Evolutionary conservation across 306 rosid genomes (phyloP), one percentile per base, ranked within the genome.

Genomic region (Calophaca sinica): DNA sequence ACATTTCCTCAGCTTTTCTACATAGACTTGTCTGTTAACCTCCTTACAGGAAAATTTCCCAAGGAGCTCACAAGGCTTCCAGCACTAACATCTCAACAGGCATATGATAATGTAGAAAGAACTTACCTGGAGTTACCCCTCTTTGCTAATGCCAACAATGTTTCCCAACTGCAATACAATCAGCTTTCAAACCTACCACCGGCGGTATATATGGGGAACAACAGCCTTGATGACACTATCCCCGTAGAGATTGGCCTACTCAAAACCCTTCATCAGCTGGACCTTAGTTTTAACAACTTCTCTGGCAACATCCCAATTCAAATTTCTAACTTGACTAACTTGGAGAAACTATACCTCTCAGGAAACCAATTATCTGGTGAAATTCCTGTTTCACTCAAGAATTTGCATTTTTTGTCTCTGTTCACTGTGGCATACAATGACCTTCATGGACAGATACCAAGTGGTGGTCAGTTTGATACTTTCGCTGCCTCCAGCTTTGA

Each of bases 381-480:
- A 83, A 92, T 92, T 78, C 97, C 97, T 42, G 70, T 9, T 69
- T 88, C 94, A 28, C 91, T 92, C 50, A 86, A 66, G 69, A 80
- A 59, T 31, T 80, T 92, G 65, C 85, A 83, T 82, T 92, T 92
- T 86, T 68, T 92, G 87, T 92, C 97, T 35, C 79, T 12, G 50
- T 90, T 92, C 71, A 90, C 74, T 63, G 96, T 92, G 55, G 92
- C 97, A 51, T 9, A 53, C 85, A 92, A 92, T 73, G 57, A 87
- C 79, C 97, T 92, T 74, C 81, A 80, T 50, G 96, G 97, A 64
- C 83, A 80, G 41, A 75, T 92, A 72, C 97, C 97, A 54, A 55
- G 80, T 12, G 94, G 97, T 38, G 84, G 88, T 64, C 97, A 92
- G 70, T 92, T 92, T 79, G 83, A 86, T 74, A 92, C 97, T 36